A percentile compares a stretch with the other conserved stretches of the same genome.
Conservation (phyloP, 768 basidiomycete species). For the Mycena vulgaris region DNA sequence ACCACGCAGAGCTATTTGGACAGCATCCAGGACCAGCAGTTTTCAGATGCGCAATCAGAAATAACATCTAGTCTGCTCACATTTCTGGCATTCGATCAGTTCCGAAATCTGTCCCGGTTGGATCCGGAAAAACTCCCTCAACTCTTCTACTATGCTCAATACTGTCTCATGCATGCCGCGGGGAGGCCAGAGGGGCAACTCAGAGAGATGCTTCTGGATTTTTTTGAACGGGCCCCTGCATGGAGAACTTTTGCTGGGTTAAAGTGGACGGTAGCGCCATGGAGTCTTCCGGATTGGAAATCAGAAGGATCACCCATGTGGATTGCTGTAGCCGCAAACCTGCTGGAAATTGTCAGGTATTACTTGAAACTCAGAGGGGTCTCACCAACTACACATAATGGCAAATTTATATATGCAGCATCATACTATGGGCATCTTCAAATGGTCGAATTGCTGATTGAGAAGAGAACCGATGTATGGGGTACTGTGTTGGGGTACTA, state of each 20-base stretch:
- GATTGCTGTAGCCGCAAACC: background rate
- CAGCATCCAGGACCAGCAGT: background rate
- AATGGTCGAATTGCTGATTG: background rate
- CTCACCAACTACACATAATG: too few relatives aligned
- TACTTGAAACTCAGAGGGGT: too few relatives aligned
- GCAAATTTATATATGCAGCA: background rate
- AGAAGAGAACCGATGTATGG: background rate
- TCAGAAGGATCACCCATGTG: background rate
- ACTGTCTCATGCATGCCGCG: background rate
- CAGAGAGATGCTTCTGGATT: background rate
- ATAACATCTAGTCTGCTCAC: slow-evolving; percentile 6
- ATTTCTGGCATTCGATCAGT: background rate
- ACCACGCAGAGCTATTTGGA: slow-evolving; percentile 8
- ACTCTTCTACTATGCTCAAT: background rate
- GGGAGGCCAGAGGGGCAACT: background rate
- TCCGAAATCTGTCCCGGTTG: background rate
- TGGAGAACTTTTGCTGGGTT: background rate
- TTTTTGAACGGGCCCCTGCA: background rate
- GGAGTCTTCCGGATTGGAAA: background rate
- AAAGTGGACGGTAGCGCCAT: background rate
- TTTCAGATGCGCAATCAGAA: background rate
- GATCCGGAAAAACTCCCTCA: background rate
- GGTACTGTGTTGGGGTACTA: background rate
- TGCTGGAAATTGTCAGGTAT: background rate
- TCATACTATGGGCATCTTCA: background rate